Evolutionary conservation across 345 rosid genomes (phyloP).

Genomic region (Theobroma cacao): DNA sequence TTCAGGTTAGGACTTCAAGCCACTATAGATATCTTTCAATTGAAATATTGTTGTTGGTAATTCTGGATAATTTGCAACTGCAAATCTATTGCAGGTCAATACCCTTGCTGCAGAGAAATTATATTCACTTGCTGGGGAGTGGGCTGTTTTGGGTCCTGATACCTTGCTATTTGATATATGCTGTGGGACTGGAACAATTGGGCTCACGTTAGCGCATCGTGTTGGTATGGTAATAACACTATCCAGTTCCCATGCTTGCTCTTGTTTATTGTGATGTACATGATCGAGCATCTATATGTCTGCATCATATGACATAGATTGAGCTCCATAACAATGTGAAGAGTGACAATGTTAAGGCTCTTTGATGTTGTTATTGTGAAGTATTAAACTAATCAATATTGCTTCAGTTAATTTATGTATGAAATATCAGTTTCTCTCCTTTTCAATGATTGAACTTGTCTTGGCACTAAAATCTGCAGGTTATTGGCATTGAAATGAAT

Average conservation of each 20-base stretch:
- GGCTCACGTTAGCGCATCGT: slow-evolving; percentile 84
- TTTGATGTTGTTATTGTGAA: background rate
- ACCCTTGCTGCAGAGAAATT: slow-evolving; percentile 94
- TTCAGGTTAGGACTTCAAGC: slow-evolving; percentile 52
- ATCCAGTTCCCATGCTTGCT: slow-evolving; percentile 15
- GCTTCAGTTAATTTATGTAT: background rate
- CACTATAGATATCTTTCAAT: background rate
- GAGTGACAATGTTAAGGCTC: background rate
- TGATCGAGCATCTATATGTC: background rate
- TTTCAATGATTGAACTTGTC: slow-evolving; percentile 13
- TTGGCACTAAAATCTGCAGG: slow-evolving; percentile 39
- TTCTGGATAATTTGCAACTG: slow-evolving; percentile 11
- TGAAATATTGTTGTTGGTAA: background rate
- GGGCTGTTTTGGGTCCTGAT: slow-evolving; percentile 89
- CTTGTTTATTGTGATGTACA: background rate
- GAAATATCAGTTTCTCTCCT: background rate
- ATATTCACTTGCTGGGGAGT: slow-evolving; percentile 92
- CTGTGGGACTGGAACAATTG: slow-evolving; percentile 97
- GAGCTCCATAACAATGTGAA: background rate
- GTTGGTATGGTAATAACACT: slow-evolving; percentile 82
- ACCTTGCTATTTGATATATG: slow-evolving; percentile 89
- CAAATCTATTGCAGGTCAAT: slow-evolving; percentile 59
- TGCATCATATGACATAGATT: background rate
- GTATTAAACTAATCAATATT: background rate
- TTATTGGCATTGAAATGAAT: slow-evolving; percentile 95